Evolutionary conservation across 306 rosid species (phyloP).

Genomic region (Crotalaria pallida): DNA sequence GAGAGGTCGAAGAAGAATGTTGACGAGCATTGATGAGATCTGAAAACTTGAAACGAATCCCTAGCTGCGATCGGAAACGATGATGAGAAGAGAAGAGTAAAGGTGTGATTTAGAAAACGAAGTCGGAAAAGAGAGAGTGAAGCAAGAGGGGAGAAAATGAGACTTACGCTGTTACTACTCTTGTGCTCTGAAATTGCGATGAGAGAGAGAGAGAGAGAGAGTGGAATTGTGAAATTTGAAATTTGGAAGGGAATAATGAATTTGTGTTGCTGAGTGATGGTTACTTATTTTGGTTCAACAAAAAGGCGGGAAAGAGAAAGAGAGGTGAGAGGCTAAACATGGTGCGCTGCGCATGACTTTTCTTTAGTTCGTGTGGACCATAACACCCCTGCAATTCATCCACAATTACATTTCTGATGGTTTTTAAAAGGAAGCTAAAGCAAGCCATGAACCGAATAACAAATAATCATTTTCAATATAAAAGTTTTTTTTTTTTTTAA

Average conservation of each 20-base stretch:
- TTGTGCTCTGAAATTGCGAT: background rate
- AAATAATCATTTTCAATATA: too few relatives aligned
- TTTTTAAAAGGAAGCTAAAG: too few relatives aligned
- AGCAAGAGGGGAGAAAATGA: background rate
- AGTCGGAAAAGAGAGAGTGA: background rate
- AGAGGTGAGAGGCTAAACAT: background rate
- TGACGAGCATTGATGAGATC: background rate
- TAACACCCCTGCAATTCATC: background rate
- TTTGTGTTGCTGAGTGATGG: background rate
- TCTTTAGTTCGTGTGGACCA: background rate
- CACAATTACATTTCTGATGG: background rate
- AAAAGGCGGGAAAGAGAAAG: slow-evolving; percentile 37
- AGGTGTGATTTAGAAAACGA: background rate
- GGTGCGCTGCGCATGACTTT: background rate
- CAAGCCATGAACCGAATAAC: too few relatives aligned
- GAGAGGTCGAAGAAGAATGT: background rate
- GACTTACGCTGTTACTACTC: slow-evolving; percentile 13
- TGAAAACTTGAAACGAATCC: background rate
- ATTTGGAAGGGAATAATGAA: background rate
- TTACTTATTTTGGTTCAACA: background rate
- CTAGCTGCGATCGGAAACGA: background rate
- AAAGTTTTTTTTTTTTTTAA: too few relatives aligned
- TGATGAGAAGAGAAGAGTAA: background rate
- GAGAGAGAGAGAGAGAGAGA: background rate
- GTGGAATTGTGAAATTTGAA: background rate